phyloP scores from a whole-genome alignment of 768 basidiomycete species.

The Phylloporus rhodoxanthus region DNA sequence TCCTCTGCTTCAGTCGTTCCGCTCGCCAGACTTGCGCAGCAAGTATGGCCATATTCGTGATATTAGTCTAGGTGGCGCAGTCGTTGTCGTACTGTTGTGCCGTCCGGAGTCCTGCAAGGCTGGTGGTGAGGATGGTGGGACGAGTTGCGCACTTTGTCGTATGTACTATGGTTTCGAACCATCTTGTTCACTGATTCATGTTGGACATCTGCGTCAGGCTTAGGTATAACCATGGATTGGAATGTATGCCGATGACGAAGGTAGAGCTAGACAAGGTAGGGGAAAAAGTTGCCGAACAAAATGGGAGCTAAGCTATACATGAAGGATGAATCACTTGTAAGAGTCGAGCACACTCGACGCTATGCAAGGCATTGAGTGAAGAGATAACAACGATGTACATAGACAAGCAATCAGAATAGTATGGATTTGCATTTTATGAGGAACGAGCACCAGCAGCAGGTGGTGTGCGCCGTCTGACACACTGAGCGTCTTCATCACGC shows the following conservation, averaged over 20 bases:
- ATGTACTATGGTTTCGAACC: not conserved
- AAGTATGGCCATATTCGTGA: constrained; percentile 80
- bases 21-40: constrained; percentile 35
- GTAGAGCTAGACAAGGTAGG: constrained; percentile 44
- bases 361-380: too few relatives aligned
- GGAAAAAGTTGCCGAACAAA: constrained; percentile 49
- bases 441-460: too few relatives aligned
- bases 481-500: too few relatives aligned
- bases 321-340: too few relatives aligned
- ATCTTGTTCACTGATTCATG: not conserved
- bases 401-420: not conserved
- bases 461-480: too few relatives aligned
- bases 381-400: not conserved
- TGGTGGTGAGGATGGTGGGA: constrained; percentile 55
- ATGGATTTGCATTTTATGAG: too few relatives aligned
- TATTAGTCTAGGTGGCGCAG: constrained; percentile 74
- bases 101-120: constrained; percentile 53
- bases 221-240: constrained; percentile 72
- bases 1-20: not conserved
- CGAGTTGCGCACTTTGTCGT: constrained; percentile 42
- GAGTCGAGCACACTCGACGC: too few relatives aligned
- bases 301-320: constrained; percentile 35
- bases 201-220: constrained; percentile 38
- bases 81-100: constrained; percentile 14
- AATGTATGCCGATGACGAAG: constrained; percentile 53